Evolutionary conservation across 331 rosid genomes (phyloP), one percentile per base, ranked within the genome.

Genomic region (Spiraea crenata): DNA sequence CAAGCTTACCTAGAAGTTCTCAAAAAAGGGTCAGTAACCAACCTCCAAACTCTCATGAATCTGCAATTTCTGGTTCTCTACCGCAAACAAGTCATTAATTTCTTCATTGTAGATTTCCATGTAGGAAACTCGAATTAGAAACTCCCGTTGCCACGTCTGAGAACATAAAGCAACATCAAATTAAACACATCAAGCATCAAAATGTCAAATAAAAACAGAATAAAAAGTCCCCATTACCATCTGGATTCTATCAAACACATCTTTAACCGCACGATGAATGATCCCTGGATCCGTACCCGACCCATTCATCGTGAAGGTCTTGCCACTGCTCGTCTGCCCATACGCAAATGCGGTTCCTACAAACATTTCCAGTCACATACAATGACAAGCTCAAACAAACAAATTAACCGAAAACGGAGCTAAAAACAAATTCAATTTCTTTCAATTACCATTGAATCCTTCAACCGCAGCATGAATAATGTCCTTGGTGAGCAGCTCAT

Each of bases 261-360:
- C 99, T 85, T 82, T 79, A 6, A 93, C 95, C 1, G 95, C 93
- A 4, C 80, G 82, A 71, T 86, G 90, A 83, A 93, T 93, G 58
- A 93, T 83, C 46, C 99, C 99, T 0, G 91, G 90, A 61, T 93
- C 95, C 10, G 58, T 76, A 74, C 91, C 88, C 31, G 85, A 87
- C 66, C 99, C 99, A 80, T 91, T 91, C 97, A 93, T 93, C 42
- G 99, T 93, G 86, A 89, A 93, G 12, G 99, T 93, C 85, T 93
- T 93, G 41, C 99, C 99, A 87, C 99, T 93, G 76, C 99, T 93
- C 45, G 99, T 93, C 84, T 89, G 99, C 50, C 99, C 97, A 79
- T 93, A 93, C 35, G 99, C 99, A 78, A 93, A 93, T 49, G 96
- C 96, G 63, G 99, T 93, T 81, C 99, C 99, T 93, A 70, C 13